A percentile compares a stretch with the other conserved stretches of the same genome.
phyloP scores from a whole-genome alignment of 495 filamentous ascomycete genomes.

The Lentithecium fluviatile region DNA sequence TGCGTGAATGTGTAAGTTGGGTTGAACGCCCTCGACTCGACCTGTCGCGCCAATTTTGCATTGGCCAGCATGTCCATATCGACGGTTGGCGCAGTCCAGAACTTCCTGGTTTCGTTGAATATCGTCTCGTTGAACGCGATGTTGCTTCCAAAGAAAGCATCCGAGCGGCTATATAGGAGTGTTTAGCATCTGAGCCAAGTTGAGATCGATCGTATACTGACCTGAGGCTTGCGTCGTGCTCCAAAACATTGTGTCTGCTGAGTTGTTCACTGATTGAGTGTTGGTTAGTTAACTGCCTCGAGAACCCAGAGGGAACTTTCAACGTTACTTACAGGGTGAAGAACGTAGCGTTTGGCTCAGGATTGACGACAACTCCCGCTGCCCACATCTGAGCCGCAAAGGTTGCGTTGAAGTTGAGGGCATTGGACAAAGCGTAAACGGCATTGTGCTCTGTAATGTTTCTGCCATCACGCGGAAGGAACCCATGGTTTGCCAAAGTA shows the following conservation, averaged over 20 bases:
- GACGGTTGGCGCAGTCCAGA: not conserved
- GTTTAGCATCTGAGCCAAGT: too few species aligned
- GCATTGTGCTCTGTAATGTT: not conserved
- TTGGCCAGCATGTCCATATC: not conserved
- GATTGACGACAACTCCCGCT: not conserved
- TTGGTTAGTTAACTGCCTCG: not conserved
- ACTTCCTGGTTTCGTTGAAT: not conserved
- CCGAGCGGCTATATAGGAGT: not conserved
- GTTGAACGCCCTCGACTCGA: not conserved
- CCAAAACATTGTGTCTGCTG: not conserved
- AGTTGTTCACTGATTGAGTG: not conserved
- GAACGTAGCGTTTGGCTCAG: not conserved
- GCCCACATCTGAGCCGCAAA: not conserved
- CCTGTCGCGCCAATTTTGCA: not conserved
- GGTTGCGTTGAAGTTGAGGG: not conserved
- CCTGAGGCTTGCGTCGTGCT: not conserved
- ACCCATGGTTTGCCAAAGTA: slow-evolving; percentile 4
- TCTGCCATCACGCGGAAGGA: not conserved
- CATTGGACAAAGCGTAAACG: not conserved
- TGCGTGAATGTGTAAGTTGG: not conserved
- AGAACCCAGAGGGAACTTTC: not conserved
- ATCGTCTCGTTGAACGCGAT: not conserved
- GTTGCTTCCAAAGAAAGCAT: not conserved
- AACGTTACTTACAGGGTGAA: not conserved
- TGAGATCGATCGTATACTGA: too few species aligned